Conservation (phyloP, 108 stramenopile species). For the Cyclostephanos invisitatus region DNA sequence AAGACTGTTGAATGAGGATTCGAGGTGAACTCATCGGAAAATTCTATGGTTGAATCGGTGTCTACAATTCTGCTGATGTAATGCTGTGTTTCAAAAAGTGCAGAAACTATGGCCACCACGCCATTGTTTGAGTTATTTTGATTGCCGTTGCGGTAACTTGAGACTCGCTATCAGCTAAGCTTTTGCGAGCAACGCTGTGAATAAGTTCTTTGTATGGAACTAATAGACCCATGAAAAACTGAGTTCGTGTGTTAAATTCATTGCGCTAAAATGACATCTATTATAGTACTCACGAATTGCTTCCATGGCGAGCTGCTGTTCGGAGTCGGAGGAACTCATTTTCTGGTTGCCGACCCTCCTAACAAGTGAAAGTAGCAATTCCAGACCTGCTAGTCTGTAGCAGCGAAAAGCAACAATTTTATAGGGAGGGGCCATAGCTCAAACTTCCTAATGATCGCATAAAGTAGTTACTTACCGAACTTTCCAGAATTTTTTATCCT, state of each 20-base stretch:
- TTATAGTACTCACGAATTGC: constrained; percentile 37
- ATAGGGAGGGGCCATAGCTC: neutral
- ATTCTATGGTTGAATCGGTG: too few relatives aligned
- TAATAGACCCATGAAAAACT: neutral
- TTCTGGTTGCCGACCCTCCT: constrained; percentile 27
- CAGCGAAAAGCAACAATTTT: neutral
- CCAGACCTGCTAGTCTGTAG: constrained; percentile 48
- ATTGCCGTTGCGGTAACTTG: constrained; percentile 68
- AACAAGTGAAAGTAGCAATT: constrained; percentile 39
- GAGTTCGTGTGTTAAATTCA: neutral
- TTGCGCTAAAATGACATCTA: neutral
- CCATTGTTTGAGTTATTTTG: constrained; percentile 52
- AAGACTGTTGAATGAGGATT: too few relatives aligned
- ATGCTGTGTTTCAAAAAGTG: neutral
- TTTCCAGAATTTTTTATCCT: constrained; percentile 86
- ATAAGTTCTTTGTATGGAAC: constrained; percentile 79
- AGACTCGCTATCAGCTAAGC: constrained; percentile 68
- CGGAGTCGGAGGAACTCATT: constrained; percentile 22
- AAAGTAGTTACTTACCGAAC: constrained; percentile 43
- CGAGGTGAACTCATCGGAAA: too few relatives aligned
- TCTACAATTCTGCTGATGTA: too few relatives aligned
- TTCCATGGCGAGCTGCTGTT: constrained; percentile 63
- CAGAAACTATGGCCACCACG: constrained; percentile 64
- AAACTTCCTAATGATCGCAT: neutral
- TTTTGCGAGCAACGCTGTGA: constrained; percentile 43